Base-by-base conservation (phyloP, 257 asterid species). In the Prunella vulgaris region DNA sequence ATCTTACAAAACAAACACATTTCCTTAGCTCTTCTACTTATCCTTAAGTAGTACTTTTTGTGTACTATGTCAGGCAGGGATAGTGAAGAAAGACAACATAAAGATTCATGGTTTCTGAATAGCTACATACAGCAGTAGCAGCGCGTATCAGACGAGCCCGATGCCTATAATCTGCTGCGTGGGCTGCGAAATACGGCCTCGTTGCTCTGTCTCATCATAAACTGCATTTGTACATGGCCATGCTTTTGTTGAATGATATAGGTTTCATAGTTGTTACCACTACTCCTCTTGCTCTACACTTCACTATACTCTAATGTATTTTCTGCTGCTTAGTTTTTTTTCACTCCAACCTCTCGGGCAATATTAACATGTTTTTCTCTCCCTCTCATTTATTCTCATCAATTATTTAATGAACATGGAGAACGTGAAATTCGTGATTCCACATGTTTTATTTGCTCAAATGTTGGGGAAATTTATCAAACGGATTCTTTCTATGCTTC, bases 61-160 rank as follows among this genome's bases (percentile, higher is more conserved):
- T 15, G 5, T 61, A 33, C 71, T 48, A 64, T 14, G 56, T 67
- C 78, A 88, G 93, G 91, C 96, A 38, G 91, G 91, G 66, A 82
- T 86, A 66, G 94, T 87, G 84, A 89, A 87, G 88, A 89, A 89
- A 85, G 96, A 89, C 7, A 80, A 70, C 75, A 89, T 89, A 80
- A 89, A 89, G 84, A 82, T 89, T 40, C 96, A 89, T 79, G 94
- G 96, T 78, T 89, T 89, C 74, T 89, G 74, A 78, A n/a, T 15
- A 38, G 71, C 69, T 56, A 20, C 74, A 71, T 44, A 72, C 70
- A 25, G 75, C 68, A 58, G 76, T 49, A 7, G 56, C 71, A 33
- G 25, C 63, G 58, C 25, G 30, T 30, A 71, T 27, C 7, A 49
- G 28, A 60, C 64, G 37, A 32, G 17, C 57, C 49, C 24, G 40